A percentile compares a stretch with the other conserved stretches of the same genome.
Conservation (phyloP, 306 rosid genomes). For the Cercis canadensis region DNA sequence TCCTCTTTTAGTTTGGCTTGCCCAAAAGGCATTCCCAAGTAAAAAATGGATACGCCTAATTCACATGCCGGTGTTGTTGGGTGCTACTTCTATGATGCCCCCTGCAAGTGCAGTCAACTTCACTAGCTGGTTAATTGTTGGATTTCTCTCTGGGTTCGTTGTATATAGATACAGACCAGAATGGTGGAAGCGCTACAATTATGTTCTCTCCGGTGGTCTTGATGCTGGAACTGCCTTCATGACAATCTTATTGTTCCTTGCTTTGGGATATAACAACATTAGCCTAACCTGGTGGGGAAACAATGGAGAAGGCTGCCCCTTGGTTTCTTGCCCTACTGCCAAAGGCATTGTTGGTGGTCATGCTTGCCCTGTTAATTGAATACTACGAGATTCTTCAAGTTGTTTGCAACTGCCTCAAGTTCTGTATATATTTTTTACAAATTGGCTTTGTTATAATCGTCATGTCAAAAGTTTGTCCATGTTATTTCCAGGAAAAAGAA, state of each 20-base stretch:
- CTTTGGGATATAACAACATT: conserved; percentile 47
- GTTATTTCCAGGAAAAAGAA: neutral
- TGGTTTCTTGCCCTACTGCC: conserved; percentile 79
- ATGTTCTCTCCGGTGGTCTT: conserved; percentile 77
- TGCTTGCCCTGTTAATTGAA: conserved; percentile 56
- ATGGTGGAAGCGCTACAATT: conserved; percentile 72
- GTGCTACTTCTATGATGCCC: conserved; percentile 77
- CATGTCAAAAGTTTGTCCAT: neutral
- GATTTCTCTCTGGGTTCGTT: conserved; percentile 59
- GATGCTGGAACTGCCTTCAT: conserved; percentile 89
- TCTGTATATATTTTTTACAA: neutral
- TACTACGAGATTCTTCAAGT: neutral
- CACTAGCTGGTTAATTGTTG: conserved; percentile 71
- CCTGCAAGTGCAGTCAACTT: conserved; percentile 78
- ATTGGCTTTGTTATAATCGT: no score
- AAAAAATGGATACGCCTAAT: conserved; percentile 61
- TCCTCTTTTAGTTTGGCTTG: conserved; percentile 74
- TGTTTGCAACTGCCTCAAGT: neutral
- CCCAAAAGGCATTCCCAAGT: conserved; percentile 63
- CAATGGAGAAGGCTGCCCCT: conserved; percentile 64
- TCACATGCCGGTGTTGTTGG: conserved; percentile 74
- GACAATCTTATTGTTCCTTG: conserved; percentile 62
- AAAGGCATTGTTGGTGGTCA: conserved; percentile 46
- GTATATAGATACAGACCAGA: conserved; percentile 52
- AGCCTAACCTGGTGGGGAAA: conserved; percentile 75